Conservation (phyloP, 208 protist genomes). For the Leishmania martiniquensis region DNA sequence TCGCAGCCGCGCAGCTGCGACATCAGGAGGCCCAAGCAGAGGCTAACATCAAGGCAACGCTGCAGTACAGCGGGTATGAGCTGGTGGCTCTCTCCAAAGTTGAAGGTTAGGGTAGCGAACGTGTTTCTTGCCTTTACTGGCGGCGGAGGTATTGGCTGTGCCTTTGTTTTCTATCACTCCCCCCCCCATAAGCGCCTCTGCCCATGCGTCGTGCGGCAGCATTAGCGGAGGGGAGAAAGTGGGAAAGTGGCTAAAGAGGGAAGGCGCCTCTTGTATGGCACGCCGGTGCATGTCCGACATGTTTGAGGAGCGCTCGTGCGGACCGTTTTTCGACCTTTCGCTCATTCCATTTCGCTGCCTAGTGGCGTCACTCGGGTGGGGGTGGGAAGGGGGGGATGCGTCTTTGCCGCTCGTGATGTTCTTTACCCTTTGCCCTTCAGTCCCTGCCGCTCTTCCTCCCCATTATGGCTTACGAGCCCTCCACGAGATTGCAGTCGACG, state of each 20-base stretch:
- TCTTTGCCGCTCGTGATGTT: not conserved
- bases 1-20: constrained; percentile 37
- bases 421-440: not conserved
- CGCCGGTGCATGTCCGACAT: not conserved
- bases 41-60: constrained; percentile 48
- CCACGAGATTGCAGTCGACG: not conserved
- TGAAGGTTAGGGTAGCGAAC: not conserved
- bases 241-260: no score
- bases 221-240: not conserved
- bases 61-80: constrained; percentile 66
- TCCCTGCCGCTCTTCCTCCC: not conserved
- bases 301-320: not conserved
- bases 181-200: not conserved
- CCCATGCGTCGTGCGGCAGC: not conserved
- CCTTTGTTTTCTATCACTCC: not conserved
- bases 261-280: not conserved
- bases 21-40: constrained; percentile 45
- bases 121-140: not conserved
- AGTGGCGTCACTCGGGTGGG: not conserved
- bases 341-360: no score
- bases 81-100: constrained; percentile 51
- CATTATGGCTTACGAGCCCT: not conserved
- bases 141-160: not conserved
- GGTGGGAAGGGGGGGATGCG: not conserved
- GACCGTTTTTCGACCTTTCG: not conserved